A percentile compares a stretch with the other conserved stretches of the same genome.
Evolutionary conservation across 73 alveolate genomes (phyloP).

Genomic region (Stentor coeruleus): DNA sequence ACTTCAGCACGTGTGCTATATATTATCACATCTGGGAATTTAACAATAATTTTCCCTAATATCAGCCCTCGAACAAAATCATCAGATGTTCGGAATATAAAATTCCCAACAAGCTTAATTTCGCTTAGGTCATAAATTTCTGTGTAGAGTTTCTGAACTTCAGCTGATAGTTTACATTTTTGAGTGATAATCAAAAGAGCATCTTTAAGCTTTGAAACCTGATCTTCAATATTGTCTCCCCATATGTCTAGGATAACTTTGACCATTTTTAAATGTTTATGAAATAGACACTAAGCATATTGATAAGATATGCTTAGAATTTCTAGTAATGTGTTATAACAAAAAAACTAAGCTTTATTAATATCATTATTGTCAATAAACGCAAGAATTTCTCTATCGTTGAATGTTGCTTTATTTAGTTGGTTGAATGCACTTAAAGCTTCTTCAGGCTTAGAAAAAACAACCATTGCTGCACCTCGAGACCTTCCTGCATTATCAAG

Average conservation of each 20-base stretch:
- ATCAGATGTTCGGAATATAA: not conserved
- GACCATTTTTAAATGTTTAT: no score
- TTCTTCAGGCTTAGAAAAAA: constrained; percentile 36
- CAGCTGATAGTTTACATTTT: not conserved
- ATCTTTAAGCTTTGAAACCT: not conserved
- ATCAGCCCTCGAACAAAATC: not conserved
- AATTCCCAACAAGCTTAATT: not conserved
- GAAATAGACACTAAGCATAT: no score
- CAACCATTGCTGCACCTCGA: constrained; percentile 42
- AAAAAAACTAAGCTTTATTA: not conserved
- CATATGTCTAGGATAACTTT: not conserved
- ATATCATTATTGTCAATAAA: constrained; percentile 26
- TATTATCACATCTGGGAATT: not conserved
- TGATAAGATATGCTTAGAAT: no score
- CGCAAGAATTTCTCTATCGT: constrained; percentile 37
- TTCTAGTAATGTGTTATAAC: no score
- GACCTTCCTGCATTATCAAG: constrained; percentile 41
- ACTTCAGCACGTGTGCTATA: not conserved
- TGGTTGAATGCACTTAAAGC: constrained; percentile 15
- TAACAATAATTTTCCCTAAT: not conserved
- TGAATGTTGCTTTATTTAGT: constrained; percentile 38
- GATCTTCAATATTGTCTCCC: not conserved
- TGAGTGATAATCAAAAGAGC: not conserved
- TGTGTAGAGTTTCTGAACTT: not conserved
- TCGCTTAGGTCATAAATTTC: not conserved